Base-by-base conservation (phyloP, 2,329 filamentous ascomycete genomes). In the Xylogone sp. region DNA sequence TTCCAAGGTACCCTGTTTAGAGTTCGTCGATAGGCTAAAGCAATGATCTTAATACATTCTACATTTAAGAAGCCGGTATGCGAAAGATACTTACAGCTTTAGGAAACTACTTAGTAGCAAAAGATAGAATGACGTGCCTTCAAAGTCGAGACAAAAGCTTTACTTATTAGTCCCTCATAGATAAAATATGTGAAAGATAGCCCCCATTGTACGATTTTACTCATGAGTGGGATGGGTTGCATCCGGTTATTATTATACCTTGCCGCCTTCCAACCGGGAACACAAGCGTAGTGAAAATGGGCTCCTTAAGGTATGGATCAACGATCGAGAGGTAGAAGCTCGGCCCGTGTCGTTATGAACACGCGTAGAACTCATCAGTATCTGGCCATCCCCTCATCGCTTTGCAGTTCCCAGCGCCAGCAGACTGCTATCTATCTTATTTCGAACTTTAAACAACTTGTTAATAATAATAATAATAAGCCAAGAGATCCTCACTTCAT, bases 11-110 rank as follows among this genome's bases (percentile, higher is more conserved):
- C 24, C 24, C 5, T 27, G 5, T 27, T 10, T 10, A 27, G 10
- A 39, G 34, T 39, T 39, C n/a, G 5, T 18, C n/a, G 6, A 13
- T 39, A 16, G 27, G 27, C 27, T 31, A 13, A 13, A 7, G 27
- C 27, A 31, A 31, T 31, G 16, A 19, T 55, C 56, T 2, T 56
- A 57, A 42, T 55, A 59, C 27, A 31, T 8, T 13, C 27, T 13
- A 31, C 13, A 13, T 31, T 13, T 31, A 31, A 31, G 27, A 31
- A 31, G 27, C 27, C 27, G 27, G 27, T 31, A 13, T 13, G 27
- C 27, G n/a, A 46, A 19, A 46, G n/a, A 18, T 10, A 21, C 21
- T 10, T 43, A 43, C 7, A 21, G 42, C 42, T 43, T 43, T n/a
- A 43, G n/a, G 42, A 31, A 31, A 8, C 13, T 31, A 31, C 13